Percentiles rank a stretch among this genome's conserved stretches.
These are phyloP conservation scores for Picochlorum sp. DNA, from an alignment of 139 green algal genomes.

Conservation along the genomic window DNA sequence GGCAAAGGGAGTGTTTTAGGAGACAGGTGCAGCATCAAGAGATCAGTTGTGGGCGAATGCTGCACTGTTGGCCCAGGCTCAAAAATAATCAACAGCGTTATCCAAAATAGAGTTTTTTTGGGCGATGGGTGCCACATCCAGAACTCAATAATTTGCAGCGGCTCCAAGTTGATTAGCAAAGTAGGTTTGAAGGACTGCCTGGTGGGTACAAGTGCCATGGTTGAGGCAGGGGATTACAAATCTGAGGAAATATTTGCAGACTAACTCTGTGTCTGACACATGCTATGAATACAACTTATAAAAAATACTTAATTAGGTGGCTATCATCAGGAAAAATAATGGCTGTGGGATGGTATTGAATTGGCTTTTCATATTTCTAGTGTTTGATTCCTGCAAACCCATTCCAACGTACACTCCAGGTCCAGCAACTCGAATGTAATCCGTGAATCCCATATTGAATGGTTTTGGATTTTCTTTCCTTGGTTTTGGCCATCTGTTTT, in stretches of 20 bases:
- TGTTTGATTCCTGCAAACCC: not conserved
- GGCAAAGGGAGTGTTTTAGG: conserved; percentile 50
- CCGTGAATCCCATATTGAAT: conserved; percentile 17
- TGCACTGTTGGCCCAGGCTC: conserved; percentile 58
- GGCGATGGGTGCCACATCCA: conserved; percentile 64
- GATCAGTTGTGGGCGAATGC: conserved; percentile 56
- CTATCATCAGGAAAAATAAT: conserved; percentile 7
- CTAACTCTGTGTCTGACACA: too few relatives aligned
- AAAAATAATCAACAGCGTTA: conserved; percentile 64
- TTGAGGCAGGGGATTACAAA: conserved; percentile 43
- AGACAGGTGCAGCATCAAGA: conserved; percentile 81
- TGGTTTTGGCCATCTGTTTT: conserved; percentile 14
- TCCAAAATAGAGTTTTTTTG: conserved; percentile 58
- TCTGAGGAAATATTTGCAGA: conserved; percentile 43
- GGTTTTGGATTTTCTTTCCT: conserved; percentile 1
- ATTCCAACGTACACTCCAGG: conserved; percentile 17
- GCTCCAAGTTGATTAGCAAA: conserved; percentile 30
- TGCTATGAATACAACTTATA: not conserved
- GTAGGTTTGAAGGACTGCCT: conserved; percentile 40
- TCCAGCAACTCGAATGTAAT: conserved; percentile 11
- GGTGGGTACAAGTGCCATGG: conserved; percentile 38
- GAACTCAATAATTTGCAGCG: conserved; percentile 58
- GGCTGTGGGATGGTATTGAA: not conserved
- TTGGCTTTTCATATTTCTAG: not conserved
- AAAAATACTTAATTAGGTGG: conserved; percentile 1